These are phyloP conservation scores for Dendrobium nobile DNA, from an alignment of 106 monocot species.

Conservation along the genomic window DNA sequence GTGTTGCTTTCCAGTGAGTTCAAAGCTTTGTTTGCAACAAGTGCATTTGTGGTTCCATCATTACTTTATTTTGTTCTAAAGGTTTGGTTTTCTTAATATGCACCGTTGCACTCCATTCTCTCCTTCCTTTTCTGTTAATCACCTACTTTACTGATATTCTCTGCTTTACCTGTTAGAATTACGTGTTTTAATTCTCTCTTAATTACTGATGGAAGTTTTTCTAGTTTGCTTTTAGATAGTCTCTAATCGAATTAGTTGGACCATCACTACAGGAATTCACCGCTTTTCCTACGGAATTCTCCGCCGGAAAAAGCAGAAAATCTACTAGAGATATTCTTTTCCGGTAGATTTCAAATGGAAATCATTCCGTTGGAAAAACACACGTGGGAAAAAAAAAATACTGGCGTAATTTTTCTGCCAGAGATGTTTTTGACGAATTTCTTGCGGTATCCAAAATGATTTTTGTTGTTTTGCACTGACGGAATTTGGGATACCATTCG, in stretches of 20 bases:
- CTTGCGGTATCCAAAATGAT: too few species aligned
- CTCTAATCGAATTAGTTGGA: neutral
- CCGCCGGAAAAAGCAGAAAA: too few species aligned
- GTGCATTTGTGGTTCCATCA: slow-evolving; percentile 71
- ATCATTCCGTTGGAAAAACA: too few species aligned
- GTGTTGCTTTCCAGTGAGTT: slow-evolving; percentile 70
- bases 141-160: neutral
- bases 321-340: too few species aligned
- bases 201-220: neutral
- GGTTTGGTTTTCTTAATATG: slow-evolving; percentile 30
- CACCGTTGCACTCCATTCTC: neutral
- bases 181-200: neutral
- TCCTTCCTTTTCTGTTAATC: neutral
- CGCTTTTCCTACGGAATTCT: too few species aligned
- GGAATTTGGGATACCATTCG: too few species aligned
- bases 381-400: too few species aligned
- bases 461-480: too few species aligned
- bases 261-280: neutral
- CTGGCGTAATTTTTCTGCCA: too few species aligned
- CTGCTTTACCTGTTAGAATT: neutral
- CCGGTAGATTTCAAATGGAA: too few species aligned
- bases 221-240: neutral
- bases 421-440: too few species aligned
- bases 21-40: slow-evolving; percentile 40
- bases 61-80: slow-evolving; percentile 86